Conservation (phyloP, 257 asterid species). For the Gardenia jasminoides region DNA sequence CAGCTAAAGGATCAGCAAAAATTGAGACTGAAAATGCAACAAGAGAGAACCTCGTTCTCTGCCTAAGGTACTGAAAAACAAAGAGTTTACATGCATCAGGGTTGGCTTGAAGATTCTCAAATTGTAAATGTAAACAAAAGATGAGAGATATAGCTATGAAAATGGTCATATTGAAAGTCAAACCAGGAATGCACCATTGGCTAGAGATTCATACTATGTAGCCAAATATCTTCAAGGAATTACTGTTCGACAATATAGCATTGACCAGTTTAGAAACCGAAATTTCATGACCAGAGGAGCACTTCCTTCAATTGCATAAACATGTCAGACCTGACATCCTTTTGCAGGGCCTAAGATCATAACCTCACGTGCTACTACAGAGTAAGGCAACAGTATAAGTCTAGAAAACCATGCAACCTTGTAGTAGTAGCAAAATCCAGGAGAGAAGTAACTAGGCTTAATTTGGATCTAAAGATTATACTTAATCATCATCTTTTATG, state of each 20-base stretch:
- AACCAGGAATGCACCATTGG: background rate
- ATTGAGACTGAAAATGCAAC: background rate
- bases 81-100: background rate
- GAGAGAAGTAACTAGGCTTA: background rate
- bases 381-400: background rate
- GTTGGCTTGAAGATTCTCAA: background rate
- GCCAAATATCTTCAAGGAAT: background rate
- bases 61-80: background rate
- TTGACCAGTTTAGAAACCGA: background rate
- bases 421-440: too few species aligned
- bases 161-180: background rate
- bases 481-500: too few species aligned
- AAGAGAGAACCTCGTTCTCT: background rate
- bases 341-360: slow-evolving; percentile 1
- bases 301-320: background rate
- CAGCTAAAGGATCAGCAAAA: background rate
- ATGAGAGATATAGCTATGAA: background rate
- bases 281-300: background rate
- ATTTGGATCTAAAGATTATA: background rate
- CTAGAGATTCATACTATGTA: background rate
- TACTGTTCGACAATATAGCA: background rate
- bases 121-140: background rate
- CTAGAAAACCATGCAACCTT: background rate
- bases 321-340: background rate
- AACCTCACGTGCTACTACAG: background rate